These are phyloP conservation scores for Schrenkiella parvula DNA, from an alignment of 345 rosid species.

Conservation along the genomic window DNA sequence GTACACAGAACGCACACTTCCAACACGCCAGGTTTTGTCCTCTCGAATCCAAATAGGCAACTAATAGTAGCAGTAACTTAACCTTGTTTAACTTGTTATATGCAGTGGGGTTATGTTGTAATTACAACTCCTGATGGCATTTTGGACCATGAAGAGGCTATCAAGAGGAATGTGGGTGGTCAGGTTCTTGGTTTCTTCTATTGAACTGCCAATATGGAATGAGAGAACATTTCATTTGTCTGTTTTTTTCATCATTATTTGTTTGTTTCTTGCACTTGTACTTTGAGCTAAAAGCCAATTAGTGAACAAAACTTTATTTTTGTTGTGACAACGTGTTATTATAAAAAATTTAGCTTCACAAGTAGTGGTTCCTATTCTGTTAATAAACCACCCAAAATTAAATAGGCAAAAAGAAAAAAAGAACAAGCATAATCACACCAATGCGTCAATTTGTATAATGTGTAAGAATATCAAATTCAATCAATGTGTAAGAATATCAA, in stretches of 20 bases:
- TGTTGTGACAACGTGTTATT: neutral
- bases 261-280: constrained; percentile 16
- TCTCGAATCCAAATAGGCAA: neutral
- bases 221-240: neutral
- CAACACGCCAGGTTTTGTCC: constrained; percentile 66
- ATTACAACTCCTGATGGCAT: constrained; percentile 89
- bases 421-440: constrained; percentile 14
- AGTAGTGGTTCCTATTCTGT: neutral
- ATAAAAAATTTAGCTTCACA: constrained; percentile 9
- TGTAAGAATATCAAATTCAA: constrained; percentile 5
- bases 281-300: neutral
- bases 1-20: constrained; percentile 66
- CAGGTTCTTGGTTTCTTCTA: constrained; percentile 90
- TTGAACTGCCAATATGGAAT: constrained; percentile 26
- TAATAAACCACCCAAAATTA: neutral
- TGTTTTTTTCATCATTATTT: constrained; percentile 3
- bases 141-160: constrained; percentile 94
- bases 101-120: constrained; percentile 94
- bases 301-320: neutral
- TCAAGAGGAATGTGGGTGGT: constrained; percentile 72
- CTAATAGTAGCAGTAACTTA: neutral
- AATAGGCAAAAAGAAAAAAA: neutral
- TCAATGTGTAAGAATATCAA: constrained; percentile 1
- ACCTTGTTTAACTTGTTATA: neutral
- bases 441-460: neutral